Evolutionary conservation across 176 grass and related monocot species (phyloP), one percentile per base, ranked within the genome.

Genomic region (Eleusine coracana): DNA sequence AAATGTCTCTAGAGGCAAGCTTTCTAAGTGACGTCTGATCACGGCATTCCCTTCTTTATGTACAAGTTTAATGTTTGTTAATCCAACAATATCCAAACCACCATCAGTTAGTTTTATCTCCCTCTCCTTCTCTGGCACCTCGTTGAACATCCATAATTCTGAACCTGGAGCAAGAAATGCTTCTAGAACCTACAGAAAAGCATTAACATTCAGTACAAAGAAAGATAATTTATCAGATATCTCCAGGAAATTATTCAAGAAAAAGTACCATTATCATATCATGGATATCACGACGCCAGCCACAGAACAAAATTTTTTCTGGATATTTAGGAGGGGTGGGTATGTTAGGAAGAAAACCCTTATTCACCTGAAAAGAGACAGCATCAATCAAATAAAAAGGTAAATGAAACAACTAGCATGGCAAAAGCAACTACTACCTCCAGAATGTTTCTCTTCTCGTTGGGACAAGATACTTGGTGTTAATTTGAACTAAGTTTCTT

Each of bases 11-110:
- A 98, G 80, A 91, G 96, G 96, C 68, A 98, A 84, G 87, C 76
- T 88, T 91, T 98, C 96, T 65, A 98, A 86, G 85, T 98, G 96
- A 8, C 96, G 87, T 65, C 90, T 83, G 78, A 98, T 95, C 52
- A 98, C 96, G 82, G 96, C 96, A 95, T 98, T 98, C 69, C 96
- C 96, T 88, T 92, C 90, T 79, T 95, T 92, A 88, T 98, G 96
- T 70, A 98, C 96, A 91, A 98, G 90, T 55, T 86, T 98, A 88
- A 98, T 98, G 77, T 95, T 90, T 83, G 74, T 75, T 80, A 98
- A 87, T 88, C 86, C 89, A 66, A 65, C 89, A 76, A 95, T 82
- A 84, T 95, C 91, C 84, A 98, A 82, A 41, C 96, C 89, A 74
- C 96, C 87, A 10, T 93, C 96, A 78, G 75, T 91, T 48, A 98